Conservation (phyloP, 2,329 filamentous ascomycete species). For the Pseudonectria foliicola region DNA sequence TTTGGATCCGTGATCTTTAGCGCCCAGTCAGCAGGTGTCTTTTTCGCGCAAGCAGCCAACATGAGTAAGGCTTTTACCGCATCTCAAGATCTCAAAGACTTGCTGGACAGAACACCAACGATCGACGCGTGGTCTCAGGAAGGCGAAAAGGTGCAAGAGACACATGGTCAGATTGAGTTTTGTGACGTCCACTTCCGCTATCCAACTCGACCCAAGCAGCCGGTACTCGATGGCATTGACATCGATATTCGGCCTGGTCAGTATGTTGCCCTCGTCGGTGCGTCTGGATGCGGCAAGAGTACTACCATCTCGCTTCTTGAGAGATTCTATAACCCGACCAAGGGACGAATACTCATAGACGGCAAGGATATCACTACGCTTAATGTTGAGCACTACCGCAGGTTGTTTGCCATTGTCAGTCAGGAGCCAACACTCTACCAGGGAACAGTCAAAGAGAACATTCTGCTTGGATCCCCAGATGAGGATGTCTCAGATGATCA, state of each 20-base stretch:
- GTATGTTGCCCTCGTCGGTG: constrained; percentile 38
- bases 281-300: constrained; percentile 42
- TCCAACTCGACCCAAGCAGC: constrained; percentile 58
- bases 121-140: constrained; percentile 71
- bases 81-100: constrained; percentile 64
- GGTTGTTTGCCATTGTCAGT: constrained; percentile 20
- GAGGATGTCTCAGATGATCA: constrained; percentile 23
- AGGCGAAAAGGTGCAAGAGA: constrained; percentile 51
- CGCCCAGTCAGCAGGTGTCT: constrained; percentile 75
- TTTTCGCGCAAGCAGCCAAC: constrained; percentile 80
- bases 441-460: constrained; percentile 43
- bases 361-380: constrained; percentile 11
- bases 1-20: constrained; percentile 35
- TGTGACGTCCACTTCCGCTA: constrained; percentile 59
- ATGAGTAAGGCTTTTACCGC: constrained; percentile 82
- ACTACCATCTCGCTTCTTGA: constrained; percentile 48
- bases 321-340: constrained; percentile 41
- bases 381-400: constrained; percentile 17
- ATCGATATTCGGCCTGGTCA: constrained; percentile 38
- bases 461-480: constrained; percentile 32
- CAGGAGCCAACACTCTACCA: constrained; percentile 26
- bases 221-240: constrained; percentile 55
- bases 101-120: constrained; percentile 68
- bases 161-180: constrained; percentile 60
- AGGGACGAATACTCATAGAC: constrained; percentile 2